Percentiles rank a stretch among this genome's conserved stretches.
Evolutionary conservation across 2,329 filamentous ascomycete genomes (phyloP).

Genomic region (Albifimbria verrucaria): DNA sequence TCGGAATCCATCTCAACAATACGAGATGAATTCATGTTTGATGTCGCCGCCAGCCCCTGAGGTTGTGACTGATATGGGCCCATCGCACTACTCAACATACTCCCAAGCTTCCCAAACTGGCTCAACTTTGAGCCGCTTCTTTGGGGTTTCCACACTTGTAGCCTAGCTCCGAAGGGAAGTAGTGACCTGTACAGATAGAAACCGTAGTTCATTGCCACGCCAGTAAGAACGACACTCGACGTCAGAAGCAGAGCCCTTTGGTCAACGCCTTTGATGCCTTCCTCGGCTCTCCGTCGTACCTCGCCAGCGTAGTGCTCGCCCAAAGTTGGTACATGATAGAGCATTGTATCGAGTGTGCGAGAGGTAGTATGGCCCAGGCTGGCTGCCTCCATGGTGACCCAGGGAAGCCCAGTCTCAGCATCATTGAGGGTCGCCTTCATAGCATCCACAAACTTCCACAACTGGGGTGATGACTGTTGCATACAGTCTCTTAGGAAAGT

Average conservation of each 20-base stretch:
- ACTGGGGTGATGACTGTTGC: conserved; percentile 21
- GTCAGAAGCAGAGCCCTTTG: conserved; percentile 27
- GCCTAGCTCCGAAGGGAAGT: conserved; percentile 41
- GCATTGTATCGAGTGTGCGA: conserved; percentile 30
- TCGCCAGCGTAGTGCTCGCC: conserved; percentile 33
- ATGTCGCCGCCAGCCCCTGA: conserved; percentile 5
- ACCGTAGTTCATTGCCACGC: conserved; percentile 35
- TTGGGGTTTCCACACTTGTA: conserved; percentile 39
- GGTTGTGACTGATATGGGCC: conserved; percentile 19
- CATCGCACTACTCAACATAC: conserved; percentile 36
- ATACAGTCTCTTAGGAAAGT: conserved; percentile 40
- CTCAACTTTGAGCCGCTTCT: conserved; percentile 29
- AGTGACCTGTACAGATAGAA: conserved; percentile 37
- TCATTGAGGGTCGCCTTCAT: conserved; percentile 20
- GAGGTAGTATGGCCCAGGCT: conserved; percentile 20
- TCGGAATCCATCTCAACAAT: conserved; percentile 33
- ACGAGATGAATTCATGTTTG: conserved; percentile 16
- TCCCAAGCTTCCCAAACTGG: conserved; percentile 45
- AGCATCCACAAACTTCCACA: conserved; percentile 28
- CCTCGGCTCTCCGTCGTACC: conserved; percentile 33
- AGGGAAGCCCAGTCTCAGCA: conserved; percentile 20
- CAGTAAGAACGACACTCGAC: conserved; percentile 31
- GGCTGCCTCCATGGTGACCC: conserved; percentile 16
- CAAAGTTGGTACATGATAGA: conserved; percentile 31
- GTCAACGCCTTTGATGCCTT: conserved; percentile 28